Evolutionary conservation across 1,284 basidiomycete species (phyloP).

Genomic region (Chalciporus sp.): DNA sequence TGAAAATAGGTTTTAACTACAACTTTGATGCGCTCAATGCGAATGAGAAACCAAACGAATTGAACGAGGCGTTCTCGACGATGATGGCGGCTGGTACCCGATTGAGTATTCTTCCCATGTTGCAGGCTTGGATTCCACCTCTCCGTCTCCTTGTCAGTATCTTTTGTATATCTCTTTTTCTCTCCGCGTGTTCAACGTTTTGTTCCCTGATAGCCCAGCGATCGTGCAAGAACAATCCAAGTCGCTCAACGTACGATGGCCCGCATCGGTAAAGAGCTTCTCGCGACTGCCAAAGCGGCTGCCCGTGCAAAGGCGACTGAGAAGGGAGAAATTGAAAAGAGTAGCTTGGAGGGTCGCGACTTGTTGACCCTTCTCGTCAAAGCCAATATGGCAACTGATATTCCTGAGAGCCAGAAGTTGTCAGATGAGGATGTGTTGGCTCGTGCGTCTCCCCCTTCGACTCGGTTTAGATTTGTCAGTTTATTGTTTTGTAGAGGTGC

Average conservation of each 20-base stretch:
- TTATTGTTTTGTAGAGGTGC: constrained; percentile 36
- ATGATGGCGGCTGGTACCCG: constrained; percentile 38
- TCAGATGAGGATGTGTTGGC: constrained; percentile 74
- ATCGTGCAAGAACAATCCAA: constrained; percentile 12
- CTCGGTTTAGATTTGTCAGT: background rate
- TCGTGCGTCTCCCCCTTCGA: constrained; percentile 50
- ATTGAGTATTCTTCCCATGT: constrained; percentile 31
- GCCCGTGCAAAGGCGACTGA: constrained; percentile 27
- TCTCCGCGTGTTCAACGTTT: background rate
- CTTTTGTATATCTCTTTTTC: background rate
- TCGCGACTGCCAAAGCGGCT: constrained; percentile 47
- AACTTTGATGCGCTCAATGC: constrained; percentile 55
- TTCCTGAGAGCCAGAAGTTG: constrained; percentile 60
- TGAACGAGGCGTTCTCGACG: no score
- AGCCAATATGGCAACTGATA: constrained; percentile 65
- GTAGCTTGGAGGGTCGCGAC: constrained; percentile 42
- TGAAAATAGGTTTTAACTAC: no score
- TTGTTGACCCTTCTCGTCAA: constrained; percentile 58
- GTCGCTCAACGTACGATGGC: constrained; percentile 29
- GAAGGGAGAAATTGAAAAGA: constrained; percentile 33
- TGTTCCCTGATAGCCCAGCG: constrained; percentile 19
- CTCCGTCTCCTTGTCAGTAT: constrained; percentile 45
- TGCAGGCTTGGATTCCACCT: constrained; percentile 43
- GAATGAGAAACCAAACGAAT: constrained; percentile 39
- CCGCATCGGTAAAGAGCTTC: constrained; percentile 48